A percentile compares a stretch with the other conserved stretches of the same genome.
Conservation (phyloP, 495 filamentous ascomycete genomes). For the Aspergillus heteromorphus region DNA sequence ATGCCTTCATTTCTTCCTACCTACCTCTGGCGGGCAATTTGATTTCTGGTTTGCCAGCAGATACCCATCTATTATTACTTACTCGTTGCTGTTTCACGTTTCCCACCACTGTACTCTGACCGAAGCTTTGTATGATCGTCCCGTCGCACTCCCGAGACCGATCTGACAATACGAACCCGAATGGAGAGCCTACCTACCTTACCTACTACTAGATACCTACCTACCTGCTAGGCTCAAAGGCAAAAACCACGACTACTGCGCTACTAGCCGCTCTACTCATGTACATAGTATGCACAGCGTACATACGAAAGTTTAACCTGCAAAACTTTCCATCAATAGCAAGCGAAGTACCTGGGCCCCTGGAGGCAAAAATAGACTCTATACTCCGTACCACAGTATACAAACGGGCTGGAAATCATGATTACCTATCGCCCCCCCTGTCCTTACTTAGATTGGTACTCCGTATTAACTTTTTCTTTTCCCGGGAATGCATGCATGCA, state of each 20-base stretch:
- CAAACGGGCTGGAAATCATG: too few relatives aligned
- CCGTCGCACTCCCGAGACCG: background rate
- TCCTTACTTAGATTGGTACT: too few relatives aligned
- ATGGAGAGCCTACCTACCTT: background rate
- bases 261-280: background rate
- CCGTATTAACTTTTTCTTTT: too few relatives aligned
- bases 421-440: too few relatives aligned
- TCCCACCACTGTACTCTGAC: background rate
- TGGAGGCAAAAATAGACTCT: too few relatives aligned
- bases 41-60: slow-evolving; percentile 16
- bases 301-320: background rate
- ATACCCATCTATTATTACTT: slow-evolving; percentile 17
- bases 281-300: too few relatives aligned
- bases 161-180: background rate
- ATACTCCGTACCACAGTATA: too few relatives aligned
- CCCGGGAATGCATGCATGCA: too few relatives aligned
- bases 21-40: slow-evolving; percentile 13
- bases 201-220: too few relatives aligned
- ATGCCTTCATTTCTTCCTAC: background rate
- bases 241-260: background rate
- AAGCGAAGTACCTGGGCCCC: too few relatives aligned
- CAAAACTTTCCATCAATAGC: background rate
- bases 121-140: background rate
- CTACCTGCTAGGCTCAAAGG: too few relatives aligned
- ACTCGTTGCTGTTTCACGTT: background rate